phyloP scores from a whole-genome alignment of 2,329 filamentous ascomycete genomes.

The Orbilia blumenaviensis region DNA sequence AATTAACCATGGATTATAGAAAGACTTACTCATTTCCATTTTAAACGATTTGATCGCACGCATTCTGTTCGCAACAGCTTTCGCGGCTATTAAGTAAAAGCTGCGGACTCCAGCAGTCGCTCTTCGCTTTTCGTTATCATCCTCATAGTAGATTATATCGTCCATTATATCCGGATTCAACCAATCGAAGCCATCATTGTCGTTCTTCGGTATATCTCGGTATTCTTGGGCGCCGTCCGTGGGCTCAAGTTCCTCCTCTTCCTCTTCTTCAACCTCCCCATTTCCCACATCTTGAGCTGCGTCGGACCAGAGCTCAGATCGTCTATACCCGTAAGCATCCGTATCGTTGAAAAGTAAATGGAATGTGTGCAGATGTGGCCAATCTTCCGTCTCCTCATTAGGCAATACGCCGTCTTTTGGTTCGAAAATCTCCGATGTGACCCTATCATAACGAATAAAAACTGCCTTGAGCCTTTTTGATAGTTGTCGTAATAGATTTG shows the following conservation, averaged over 20 bases:
- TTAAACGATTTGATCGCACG: constrained; percentile 20
- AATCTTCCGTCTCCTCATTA: constrained; percentile 31
- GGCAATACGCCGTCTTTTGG: constrained; percentile 16
- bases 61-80: constrained; percentile 38
- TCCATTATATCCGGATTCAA: constrained; percentile 26
- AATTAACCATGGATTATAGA: not conserved
- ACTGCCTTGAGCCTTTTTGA: constrained; percentile 27
- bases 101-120: constrained; percentile 26
- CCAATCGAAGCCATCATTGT: constrained; percentile 39
- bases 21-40: constrained; percentile 37
- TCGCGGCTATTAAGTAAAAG: constrained; percentile 33
- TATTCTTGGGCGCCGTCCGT: constrained; percentile 10
- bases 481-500: constrained; percentile 30
- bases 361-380: constrained; percentile 34
- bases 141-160: constrained; percentile 13
- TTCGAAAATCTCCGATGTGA: constrained; percentile 35
- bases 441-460: constrained; percentile 24
- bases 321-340: constrained; percentile 34
- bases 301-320: constrained; percentile 21
- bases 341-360: constrained; percentile 26
- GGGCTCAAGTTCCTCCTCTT: constrained; percentile 8
- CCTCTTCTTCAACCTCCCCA: constrained; percentile 17
- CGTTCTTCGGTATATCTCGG: constrained; percentile 25
- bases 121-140: constrained; percentile 23
- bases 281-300: not conserved